phyloP scores from a whole-genome alignment of 2,329 filamentous ascomycete genomes.

The Cladosporium phlei region DNA sequence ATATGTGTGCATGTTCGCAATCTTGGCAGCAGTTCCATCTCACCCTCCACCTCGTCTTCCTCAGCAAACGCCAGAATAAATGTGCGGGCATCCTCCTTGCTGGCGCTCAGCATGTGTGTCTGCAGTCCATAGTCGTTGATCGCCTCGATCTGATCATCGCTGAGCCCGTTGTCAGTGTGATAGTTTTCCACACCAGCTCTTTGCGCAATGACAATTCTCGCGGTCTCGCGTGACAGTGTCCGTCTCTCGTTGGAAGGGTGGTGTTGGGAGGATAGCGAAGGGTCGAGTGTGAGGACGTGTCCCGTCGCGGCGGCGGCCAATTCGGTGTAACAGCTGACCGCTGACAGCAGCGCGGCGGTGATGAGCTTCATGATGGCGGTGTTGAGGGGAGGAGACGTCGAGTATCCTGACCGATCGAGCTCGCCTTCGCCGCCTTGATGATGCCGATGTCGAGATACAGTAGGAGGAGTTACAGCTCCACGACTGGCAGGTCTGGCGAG shows the following conservation, averaged over 20 bases:
- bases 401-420: background rate
- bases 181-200: constrained; percentile 47
- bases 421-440: constrained; percentile 4
- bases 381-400: constrained; percentile 5
- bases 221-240: constrained; percentile 39
- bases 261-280: constrained; percentile 20
- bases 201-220: constrained; percentile 48
- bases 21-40: too few relatives aligned
- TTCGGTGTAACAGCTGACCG: constrained; percentile 33
- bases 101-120: constrained; percentile 37
- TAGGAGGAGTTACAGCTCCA: too few relatives aligned
- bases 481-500: too few relatives aligned
- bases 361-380: constrained; percentile 42
- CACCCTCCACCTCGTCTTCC: constrained; percentile 16
- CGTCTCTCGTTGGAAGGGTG: constrained; percentile 18
- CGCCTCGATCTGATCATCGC: constrained; percentile 39
- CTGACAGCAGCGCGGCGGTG: constrained; percentile 36
- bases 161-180: constrained; percentile 39
- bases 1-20: too few relatives aligned
- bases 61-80: constrained; percentile 26
- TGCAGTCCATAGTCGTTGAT: constrained; percentile 44
- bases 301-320: constrained; percentile 28
- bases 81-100: constrained; percentile 14
- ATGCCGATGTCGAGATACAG: background rate
- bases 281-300: constrained; percentile 36